Conservation (phyloP, 768 basidiomycete species). For the Amanita molliuscula region DNA sequence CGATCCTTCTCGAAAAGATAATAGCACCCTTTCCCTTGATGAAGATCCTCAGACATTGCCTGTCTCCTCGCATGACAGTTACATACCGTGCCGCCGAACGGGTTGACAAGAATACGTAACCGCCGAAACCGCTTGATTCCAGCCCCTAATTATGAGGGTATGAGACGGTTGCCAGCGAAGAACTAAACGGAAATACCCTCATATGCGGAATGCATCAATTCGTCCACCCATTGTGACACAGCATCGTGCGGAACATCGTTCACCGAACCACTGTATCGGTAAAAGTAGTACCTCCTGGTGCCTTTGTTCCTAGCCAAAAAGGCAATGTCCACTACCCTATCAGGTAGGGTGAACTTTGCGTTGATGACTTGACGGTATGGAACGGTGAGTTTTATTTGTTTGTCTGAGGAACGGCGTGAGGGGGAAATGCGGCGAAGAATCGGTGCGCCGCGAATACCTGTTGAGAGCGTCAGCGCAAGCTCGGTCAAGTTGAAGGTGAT, state of each 20-base stretch:
- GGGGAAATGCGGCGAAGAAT: not conserved
- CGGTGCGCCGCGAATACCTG: constrained; percentile 6
- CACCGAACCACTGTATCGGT: constrained; percentile 33
- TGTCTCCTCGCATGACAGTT: constrained; percentile 1
- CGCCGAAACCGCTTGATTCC: constrained; percentile 45
- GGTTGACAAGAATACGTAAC: constrained; percentile 70
- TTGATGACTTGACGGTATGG: constrained; percentile 42
- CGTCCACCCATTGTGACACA: constrained; percentile 41
- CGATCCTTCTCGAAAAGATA: constrained; percentile 46
- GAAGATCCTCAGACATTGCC: not conserved
- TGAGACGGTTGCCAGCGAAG: not conserved
- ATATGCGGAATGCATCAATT: constrained; percentile 50
- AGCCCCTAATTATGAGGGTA: constrained; percentile 15
- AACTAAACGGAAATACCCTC: constrained; percentile 31
- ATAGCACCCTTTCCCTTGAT: constrained; percentile 49
- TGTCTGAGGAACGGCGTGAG: not conserved
- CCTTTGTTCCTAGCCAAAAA: constrained; percentile 38
- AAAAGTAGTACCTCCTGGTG: constrained; percentile 27
- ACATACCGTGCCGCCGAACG: constrained; percentile 67
- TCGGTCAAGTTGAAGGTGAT: constrained; percentile 11
- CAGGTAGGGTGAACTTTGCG: constrained; percentile 27
- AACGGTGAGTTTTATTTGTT: constrained; percentile 10
- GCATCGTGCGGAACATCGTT: constrained; percentile 20
- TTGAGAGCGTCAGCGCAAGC: constrained; percentile 9
- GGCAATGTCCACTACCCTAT: constrained; percentile 32